Base-by-base conservation (phyloP, 225 moss, liverwort and hornwort genomes). In the Bryum argenteum region DNA sequence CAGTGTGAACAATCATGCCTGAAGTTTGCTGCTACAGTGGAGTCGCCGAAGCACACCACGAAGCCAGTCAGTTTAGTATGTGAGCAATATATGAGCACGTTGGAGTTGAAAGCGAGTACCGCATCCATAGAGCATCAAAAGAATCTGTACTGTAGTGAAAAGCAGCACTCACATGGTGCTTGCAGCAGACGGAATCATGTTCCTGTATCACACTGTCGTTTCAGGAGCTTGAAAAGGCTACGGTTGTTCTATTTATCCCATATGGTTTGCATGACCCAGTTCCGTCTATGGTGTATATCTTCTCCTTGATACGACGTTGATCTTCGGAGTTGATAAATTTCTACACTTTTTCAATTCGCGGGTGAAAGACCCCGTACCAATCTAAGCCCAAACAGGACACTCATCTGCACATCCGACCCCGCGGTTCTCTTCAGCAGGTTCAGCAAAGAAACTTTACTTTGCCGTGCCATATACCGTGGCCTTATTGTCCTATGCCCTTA, bases 331-430 rank as follows among this genome's bases (percentile, higher is more conserved):
- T 74, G 60, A 81, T 74, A 66, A 62, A 82, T 78, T 78, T 66
- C 78, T 74, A 74, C 9, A 62, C 40, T 56, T 74, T 82, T 74
- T 71, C 51, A 1, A 65, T 5, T 3, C 0, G 74, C 58, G 84
- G 84, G 73, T 84, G 80, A 10, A 58, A 80, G 74, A 74, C 77
- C 77, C 80, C 63, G 74, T 80, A 74, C 74, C 77, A 38, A 58
- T 1, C 8, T 0, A 74, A 52, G 0, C 28, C 8, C 10, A 73
- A 81, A 28, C 47, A 0, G 73, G 65, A 71, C 17, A 1, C 16
- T 0, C 5, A 3, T 17, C 15, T 16, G 11, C 16, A 15, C 16
- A 0, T 5, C 12, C 2, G 10, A 5, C 16, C 15, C 6, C 47
- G 33, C 33, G 5, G 7, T 33, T 0, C 33, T 33, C 1, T 6